phyloP scores from a whole-genome alignment of 345 rosid genomes.

The Alliaria petiolata region DNA sequence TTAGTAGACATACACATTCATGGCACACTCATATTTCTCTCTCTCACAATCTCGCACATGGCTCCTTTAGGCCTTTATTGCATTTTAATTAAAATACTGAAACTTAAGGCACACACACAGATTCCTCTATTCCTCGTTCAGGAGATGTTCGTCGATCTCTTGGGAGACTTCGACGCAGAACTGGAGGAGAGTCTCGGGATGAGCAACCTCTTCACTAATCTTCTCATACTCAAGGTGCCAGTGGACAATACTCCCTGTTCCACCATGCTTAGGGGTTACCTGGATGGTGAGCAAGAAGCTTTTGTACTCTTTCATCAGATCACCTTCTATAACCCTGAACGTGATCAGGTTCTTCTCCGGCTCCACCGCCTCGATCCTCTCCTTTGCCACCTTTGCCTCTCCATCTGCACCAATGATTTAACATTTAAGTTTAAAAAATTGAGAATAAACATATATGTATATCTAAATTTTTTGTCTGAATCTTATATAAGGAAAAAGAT shows the following conservation, averaged over 20 bases:
- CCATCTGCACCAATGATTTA: constrained; percentile 16
- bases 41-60: constrained; percentile 8
- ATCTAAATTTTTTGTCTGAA: too few species aligned
- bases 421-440: not conserved
- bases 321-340: constrained; percentile 28
- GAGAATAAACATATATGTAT: not conserved
- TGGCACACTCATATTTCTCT: not conserved
- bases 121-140: constrained; percentile 1
- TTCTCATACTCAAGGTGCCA: constrained; percentile 40
- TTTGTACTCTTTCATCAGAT: constrained; percentile 32
- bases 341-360: constrained; percentile 20
- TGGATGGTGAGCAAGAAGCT: constrained; percentile 12
- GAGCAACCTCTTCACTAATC: constrained; percentile 32
- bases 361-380: constrained; percentile 21
- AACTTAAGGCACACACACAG: not conserved
- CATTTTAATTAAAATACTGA: not conserved
- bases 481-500: not conserved
- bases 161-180: constrained; percentile 26
- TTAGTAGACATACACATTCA: not conserved
- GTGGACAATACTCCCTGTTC: constrained; percentile 22
- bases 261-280: constrained; percentile 17
- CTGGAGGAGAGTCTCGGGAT: constrained; percentile 33
- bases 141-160: constrained; percentile 34
- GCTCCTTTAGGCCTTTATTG: constrained; percentile 12
- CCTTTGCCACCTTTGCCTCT: constrained; percentile 26